Evolutionary conservation across 192 early-diverging fungal species (phyloP).

Genomic region (Backusella australiensis): DNA sequence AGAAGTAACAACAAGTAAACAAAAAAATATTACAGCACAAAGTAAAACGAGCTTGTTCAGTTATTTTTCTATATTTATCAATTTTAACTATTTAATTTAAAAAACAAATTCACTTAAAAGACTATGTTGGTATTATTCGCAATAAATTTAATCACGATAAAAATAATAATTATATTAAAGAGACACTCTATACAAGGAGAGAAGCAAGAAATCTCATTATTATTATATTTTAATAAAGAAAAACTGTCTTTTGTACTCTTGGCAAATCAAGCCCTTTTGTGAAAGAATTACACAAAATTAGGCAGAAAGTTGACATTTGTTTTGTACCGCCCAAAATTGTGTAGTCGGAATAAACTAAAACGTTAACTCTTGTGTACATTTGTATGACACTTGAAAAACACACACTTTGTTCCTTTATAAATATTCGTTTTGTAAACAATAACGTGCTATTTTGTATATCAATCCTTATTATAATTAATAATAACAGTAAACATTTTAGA

Average conservation of each 20-base stretch:
- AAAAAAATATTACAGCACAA: constrained; percentile 5
- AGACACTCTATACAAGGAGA: not conserved
- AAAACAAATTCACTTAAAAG: not conserved
- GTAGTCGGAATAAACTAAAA: not conserved
- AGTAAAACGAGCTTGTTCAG: not conserved
- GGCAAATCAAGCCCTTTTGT: not conserved
- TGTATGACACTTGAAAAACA: not conserved
- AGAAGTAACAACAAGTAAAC: not conserved
- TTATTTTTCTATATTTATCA: not conserved
- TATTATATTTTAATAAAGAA: not conserved
- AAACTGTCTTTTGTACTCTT: not conserved
- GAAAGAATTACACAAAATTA: not conserved
- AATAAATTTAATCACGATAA: constrained; percentile 2
- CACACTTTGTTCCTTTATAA: not conserved
- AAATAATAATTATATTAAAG: not conserved
- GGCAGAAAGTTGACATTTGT: not conserved
- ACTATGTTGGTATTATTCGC: not conserved
- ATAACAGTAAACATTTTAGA: not conserved
- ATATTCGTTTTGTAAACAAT: not conserved
- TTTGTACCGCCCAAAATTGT: not conserved
- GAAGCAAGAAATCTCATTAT: not conserved
- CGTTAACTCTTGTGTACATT: not conserved
- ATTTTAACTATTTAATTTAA: constrained; percentile 9
- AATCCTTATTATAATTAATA: not conserved
- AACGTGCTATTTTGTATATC: not conserved